A percentile compares a stretch with the other conserved stretches of the same genome.
Conservation (phyloP, 2,329 filamentous ascomycete genomes). For the Onygenales sp. region DNA sequence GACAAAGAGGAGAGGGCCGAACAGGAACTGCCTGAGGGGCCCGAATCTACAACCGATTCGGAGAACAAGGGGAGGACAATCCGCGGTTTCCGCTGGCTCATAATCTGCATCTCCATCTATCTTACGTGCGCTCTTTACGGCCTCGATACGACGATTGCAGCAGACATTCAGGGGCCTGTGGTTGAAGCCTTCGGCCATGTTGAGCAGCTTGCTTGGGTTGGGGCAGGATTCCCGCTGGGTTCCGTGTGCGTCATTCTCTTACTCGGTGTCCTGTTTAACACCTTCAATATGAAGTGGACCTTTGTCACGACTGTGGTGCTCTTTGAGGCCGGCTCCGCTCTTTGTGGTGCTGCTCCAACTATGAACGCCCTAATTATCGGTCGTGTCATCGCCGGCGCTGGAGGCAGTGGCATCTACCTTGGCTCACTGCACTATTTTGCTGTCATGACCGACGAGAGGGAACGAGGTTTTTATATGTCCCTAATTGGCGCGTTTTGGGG, state of each 20-base stretch:
- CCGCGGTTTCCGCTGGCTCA: background rate
- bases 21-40: background rate
- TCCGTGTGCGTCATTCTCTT: slow-evolving; percentile 31
- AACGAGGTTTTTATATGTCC: background rate
- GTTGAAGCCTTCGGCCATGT: slow-evolving; percentile 3
- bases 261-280: slow-evolving; percentile 27
- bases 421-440: slow-evolving; percentile 6
- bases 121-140: background rate
- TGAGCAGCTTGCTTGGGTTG: background rate
- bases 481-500: slow-evolving; percentile 27
- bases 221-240: slow-evolving; percentile 30
- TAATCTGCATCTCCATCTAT: background rate
- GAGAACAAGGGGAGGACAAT: background rate
- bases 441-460: slow-evolving; percentile 1
- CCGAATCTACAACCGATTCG: background rate
- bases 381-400: slow-evolving; percentile 17
- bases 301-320: slow-evolving; percentile 21
- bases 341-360: slow-evolving; percentile 35
- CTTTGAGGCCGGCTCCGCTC: slow-evolving; percentile 22
- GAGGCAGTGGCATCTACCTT: slow-evolving; percentile 23
- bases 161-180: slow-evolving; percentile 19
- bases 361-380: slow-evolving; percentile 40
- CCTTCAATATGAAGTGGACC: slow-evolving; percentile 39
- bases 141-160: background rate
- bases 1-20: background rate